Base-by-base conservation (phyloP, 225 moss, liverwort and hornwort genomes). In the Antitrichia curtipendula region DNA sequence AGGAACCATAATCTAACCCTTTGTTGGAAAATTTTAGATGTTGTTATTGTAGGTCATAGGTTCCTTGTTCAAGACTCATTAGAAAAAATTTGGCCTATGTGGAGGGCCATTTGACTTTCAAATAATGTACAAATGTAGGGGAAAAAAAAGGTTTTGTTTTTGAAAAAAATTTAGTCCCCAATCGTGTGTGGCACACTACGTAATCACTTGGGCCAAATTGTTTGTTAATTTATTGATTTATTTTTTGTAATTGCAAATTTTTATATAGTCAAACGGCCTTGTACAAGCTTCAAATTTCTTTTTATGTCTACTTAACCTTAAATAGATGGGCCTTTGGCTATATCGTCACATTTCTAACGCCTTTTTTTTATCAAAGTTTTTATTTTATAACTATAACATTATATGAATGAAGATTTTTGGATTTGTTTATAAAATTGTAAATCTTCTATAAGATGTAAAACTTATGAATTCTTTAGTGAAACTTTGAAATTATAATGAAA, bases 301-400 rank as follows among this genome's bases (percentile, higher is more conserved):
- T 10, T 47, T 8, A 47, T 47, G 47, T 54, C 54, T 54, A n/a
- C 2, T 16, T 36, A 24, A 6, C 6, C 6, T 52, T 77, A 2
- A n/a, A 25, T 36, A 53, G 15, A 54, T 25, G 16, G 25, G 2
- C n/a, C 16, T 54, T 77, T 54, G 54, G 8, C 23, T 1, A 52
- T 4, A 36, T 29, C n/a, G 8, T 36, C 16, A 56, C 12, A 56
- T 27, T 24, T 78, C 56, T n/a, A n/a, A n/a, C n/a, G n/a, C n/a
- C n/a, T n/a, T 17, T 78, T n/a, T 7, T 13, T 3, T n/a, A 15
- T 25, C 2, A 3, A 38, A 2, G 9, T 7, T 27, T 2, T 3
- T 3, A 56, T 56, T 56, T 78, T n/a, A 13, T n/a, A 56, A 24
- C 5, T 11, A 56, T 38, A 11, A 2, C 1, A 38, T 3, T 25